A percentile compares a stretch with the other conserved stretches of the same genome.
phyloP scores from a whole-genome alignment of 805 yeast species.

The Pichia deserticola region DNA sequence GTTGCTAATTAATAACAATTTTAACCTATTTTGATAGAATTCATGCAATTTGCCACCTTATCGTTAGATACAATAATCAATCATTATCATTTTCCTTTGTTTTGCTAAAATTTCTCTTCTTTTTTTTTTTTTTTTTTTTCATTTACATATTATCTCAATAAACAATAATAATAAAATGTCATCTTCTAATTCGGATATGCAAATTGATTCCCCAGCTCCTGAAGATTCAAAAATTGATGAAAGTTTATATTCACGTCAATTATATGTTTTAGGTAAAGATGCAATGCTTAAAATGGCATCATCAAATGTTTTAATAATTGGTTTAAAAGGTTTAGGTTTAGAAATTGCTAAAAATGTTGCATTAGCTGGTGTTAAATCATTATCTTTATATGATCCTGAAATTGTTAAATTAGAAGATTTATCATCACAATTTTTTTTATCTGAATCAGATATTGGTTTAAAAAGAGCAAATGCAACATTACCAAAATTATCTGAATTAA shows the following conservation, averaged over 20 bases:
- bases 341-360: slow-evolving; percentile 97
- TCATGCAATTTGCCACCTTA: too few species aligned
- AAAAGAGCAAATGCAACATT: slow-evolving; percentile 70
- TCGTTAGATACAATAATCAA: too few species aligned
- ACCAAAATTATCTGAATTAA: slow-evolving; percentile 68
- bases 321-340: slow-evolving; percentile 86
- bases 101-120: too few species aligned
- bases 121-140: too few species aligned
- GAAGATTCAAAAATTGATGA: slow-evolving; percentile 65
- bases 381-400: slow-evolving; percentile 77
- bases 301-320: slow-evolving; percentile 86
- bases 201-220: slow-evolving; percentile 33
- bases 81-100: too few species aligned
- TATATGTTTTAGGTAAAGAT: slow-evolving; percentile 93
- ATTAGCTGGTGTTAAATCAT: slow-evolving; percentile 92
- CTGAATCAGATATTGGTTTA: slow-evolving; percentile 65
- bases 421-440: slow-evolving; percentile 82
- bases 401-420: slow-evolving; percentile 63
- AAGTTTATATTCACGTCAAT: slow-evolving; percentile 90
- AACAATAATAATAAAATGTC: background rate
- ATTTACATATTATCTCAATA: background rate
- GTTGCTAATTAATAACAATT: too few species aligned
- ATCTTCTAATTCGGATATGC: slow-evolving; percentile 32
- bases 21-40: too few species aligned
- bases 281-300: slow-evolving; percentile 97